Evolutionary conservation across 352 stramenopile genomes (phyloP), one percentile per base, ranked within the genome.

Genomic region (Pythium periplocum): DNA sequence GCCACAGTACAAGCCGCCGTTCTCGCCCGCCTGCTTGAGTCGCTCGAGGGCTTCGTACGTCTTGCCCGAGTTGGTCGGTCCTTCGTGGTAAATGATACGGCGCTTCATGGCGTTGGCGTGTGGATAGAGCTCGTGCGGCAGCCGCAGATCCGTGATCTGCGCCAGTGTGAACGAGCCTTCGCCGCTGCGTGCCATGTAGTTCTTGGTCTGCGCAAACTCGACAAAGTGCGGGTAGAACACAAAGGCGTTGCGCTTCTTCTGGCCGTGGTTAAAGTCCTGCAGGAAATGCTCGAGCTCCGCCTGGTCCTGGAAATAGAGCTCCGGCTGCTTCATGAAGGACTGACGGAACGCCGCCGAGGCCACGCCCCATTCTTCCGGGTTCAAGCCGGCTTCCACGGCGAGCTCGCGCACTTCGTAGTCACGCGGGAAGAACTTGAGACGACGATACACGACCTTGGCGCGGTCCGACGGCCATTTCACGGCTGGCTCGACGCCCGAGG

Each of bases 11-110:
- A 99, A 71, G 1, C 96, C 96, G 34, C 82, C 83, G 36, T 91
- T 68, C 2, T 69, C 66, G 36, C 86, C 75, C 0, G 93, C 95
- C 43, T 87, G 60, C 64, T 97, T 97, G 33, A 99, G 79, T 35
- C 89, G 70, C 67, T 97, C 68, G 12, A 99, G 69, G 4, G 96
- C 96, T 45, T 95, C 68, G 61, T 98, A 95, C 6, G 96, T 99
- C 69, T 99, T 99, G 40, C 96, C 96, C 55, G 79, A 97, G 68
- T 99, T 99, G 1, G 96, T 99, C 5, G 96, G 96, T 26, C 89
- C 90, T 71, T 88, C 86, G 60, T 98, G 91, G 73, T 96, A 93
- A 33, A 96, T 85, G 53, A 98, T 93, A 50, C 75, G 73, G 30
- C 88, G 72, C 62, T 83, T 78, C 68, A 90, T 85, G 9, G 87